Evolutionary conservation across 1,284 basidiomycete species (phyloP).

Genomic region (Trichosporon ovoides): DNA sequence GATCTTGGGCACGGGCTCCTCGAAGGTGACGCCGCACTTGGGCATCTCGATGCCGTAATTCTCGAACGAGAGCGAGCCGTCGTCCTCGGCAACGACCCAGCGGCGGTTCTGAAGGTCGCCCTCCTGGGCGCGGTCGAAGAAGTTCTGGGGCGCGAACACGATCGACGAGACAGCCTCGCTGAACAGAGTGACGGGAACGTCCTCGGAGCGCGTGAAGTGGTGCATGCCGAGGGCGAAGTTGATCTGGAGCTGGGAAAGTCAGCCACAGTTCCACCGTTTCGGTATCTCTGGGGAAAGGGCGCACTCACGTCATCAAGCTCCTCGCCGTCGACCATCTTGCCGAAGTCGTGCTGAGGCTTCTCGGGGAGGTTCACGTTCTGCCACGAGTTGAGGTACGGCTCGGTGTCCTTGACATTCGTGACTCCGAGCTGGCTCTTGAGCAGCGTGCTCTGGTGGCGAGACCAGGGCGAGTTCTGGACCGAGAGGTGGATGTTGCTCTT

Average conservation of each 20-base stretch:
- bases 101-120: too few relatives aligned
- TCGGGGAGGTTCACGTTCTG: slow-evolving; percentile 60
- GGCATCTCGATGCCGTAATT: too few relatives aligned
- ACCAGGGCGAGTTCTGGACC: slow-evolving; percentile 29
- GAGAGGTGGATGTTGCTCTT: slow-evolving; percentile 29
- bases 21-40: too few relatives aligned
- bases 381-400: slow-evolving; percentile 60
- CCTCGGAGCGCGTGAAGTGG: slow-evolving; percentile 55
- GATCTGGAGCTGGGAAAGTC: slow-evolving; percentile 1
- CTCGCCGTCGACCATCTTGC: slow-evolving; percentile 41
- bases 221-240: slow-evolving; percentile 53
- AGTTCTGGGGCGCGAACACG: slow-evolving; percentile 60
- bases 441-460: slow-evolving; percentile 25
- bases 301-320: slow-evolving; percentile 39
- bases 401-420: slow-evolving; percentile 55
- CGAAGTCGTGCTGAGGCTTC: slow-evolving; percentile 55
- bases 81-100: too few relatives aligned
- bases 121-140: slow-evolving; percentile 44
- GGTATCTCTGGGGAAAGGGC: slow-evolving; percentile 14
- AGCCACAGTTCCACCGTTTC: too few relatives aligned
- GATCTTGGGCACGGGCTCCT: too few relatives aligned
- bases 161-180: slow-evolving; percentile 58
- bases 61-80: too few relatives aligned
- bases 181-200: slow-evolving; percentile 56
- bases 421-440: slow-evolving; percentile 30